phyloP scores from a whole-genome alignment of 1,284 basidiomycete genomes.

The Pseudozyma pruni region DNA sequence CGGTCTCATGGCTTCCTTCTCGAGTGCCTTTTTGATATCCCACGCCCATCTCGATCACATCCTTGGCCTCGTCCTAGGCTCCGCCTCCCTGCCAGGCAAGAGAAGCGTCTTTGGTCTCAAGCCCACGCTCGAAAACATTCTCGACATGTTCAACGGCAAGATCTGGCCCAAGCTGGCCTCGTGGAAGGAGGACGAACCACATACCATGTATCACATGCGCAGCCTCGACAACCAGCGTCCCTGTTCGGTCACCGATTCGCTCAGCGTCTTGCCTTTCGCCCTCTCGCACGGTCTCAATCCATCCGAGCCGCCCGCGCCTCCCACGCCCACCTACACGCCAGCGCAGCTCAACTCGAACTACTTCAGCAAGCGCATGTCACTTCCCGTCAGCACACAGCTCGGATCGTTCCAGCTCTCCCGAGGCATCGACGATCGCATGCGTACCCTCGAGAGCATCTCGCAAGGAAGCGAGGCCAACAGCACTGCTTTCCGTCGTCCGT shows the following conservation, averaged over 20 bases:
- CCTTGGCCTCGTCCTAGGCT: conserved; percentile 77
- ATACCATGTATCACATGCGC: conserved; percentile 61
- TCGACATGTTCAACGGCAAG: conserved; percentile 79
- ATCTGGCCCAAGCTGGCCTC: conserved; percentile 85
- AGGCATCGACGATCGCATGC: conserved; percentile 24
- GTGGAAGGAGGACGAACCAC: conserved; percentile 72
- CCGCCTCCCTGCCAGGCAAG: conserved; percentile 77
- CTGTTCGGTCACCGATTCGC: conserved; percentile 32
- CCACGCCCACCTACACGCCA: conserved; percentile 50
- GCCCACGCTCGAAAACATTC: conserved; percentile 76
- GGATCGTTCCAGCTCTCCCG: conserved; percentile 34
- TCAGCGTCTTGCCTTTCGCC: conserved; percentile 54
- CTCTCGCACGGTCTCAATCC: conserved; percentile 60
- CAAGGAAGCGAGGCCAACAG: conserved; percentile 30
- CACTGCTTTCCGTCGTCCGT: conserved; percentile 22
- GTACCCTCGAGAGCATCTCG: conserved; percentile 38
- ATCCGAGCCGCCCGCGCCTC: conserved; percentile 51
- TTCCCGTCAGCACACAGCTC: conserved; percentile 54
- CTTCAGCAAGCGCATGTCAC: conserved; percentile 55
- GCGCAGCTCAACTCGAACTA: conserved; percentile 45
- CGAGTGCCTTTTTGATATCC: conserved; percentile 72
- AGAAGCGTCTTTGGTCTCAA: conserved; percentile 76
- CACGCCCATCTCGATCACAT: conserved; percentile 87
- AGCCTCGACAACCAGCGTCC: conserved; percentile 53
- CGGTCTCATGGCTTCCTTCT: conserved; percentile 60